Base-by-base conservation (phyloP, 2,329 filamentous ascomycete species). In the Claviceps quebecensis region DNA sequence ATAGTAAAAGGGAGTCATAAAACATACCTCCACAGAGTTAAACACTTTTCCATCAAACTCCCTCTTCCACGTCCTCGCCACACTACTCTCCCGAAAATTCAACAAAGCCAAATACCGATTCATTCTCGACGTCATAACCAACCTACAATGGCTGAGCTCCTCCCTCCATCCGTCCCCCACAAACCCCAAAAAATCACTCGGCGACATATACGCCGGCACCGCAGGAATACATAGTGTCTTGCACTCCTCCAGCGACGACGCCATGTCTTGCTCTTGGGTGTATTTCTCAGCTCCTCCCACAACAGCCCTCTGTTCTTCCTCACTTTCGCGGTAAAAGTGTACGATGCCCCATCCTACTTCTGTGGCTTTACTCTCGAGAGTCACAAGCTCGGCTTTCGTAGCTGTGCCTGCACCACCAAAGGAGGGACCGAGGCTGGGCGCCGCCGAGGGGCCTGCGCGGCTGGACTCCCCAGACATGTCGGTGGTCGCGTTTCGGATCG, bases 91-190 rank as follows among this genome's bases (percentile, higher is more conserved):
- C 47, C 87, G 78, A 64, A 97, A 96, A 69, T 95, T 96, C 78
- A 98, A 86, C 55, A 98, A 73, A 26, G 95, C 91, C 74, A 98
- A 86, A 69, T 97, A 97, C 55, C 90, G 81, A 66, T 94, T 96
- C 65, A 88, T 83, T 56, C 83, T 78, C 50, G 84, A 86, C 1
- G 93, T 97, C 73, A 89, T 83, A 52, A 98, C 86, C 80, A 98
- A 88, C 50, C 93, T 77, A 63, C 95, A 95, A 70, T 98, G 93
- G 59, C 85, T 93, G 53, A 98, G 87, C 54, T 90, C 79, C 53
- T 86, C 80, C 64, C 86, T 80, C 65, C 91, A 95, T 62, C 82
- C 81, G 64, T 95, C 87, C 3, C 93, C 93, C 5, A 97, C 80
- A 60, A 94, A 97, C 0, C 88, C 90, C 56, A 97, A 70, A 53